Conservation (phyloP, 2,329 filamentous ascomycete species). For the Aspergillus sp. region DNA sequence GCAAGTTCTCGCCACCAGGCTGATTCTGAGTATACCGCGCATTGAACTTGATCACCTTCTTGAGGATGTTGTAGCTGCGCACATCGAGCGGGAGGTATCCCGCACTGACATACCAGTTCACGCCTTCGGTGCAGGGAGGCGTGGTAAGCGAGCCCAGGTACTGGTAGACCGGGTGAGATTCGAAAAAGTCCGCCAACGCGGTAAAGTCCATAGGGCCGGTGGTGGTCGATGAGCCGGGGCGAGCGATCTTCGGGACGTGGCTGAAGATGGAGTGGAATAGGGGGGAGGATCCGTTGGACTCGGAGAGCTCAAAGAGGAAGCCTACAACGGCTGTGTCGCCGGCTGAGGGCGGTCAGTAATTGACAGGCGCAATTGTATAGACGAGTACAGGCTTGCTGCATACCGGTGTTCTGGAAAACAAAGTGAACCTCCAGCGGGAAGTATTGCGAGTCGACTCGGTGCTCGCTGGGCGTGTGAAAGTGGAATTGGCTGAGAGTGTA, state of each 20-base stretch:
- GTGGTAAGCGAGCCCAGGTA: conserved; percentile 62
- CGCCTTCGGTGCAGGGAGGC: conserved; percentile 58
- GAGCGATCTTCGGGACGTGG: conserved; percentile 38
- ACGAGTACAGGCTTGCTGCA: conserved; percentile 9
- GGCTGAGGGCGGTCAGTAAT: conserved; percentile 3
- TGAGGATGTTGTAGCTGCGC: conserved; percentile 51
- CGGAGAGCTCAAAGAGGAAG: conserved; percentile 42
- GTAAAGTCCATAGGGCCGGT: conserved; percentile 45
- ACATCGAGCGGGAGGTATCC: conserved; percentile 49
- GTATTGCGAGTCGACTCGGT: conserved; percentile 50
- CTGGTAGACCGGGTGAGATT: conserved; percentile 41
- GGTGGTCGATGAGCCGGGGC: conserved; percentile 37
- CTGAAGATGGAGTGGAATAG: conserved; percentile 50
- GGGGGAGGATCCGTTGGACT: conserved; percentile 33
- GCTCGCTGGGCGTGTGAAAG: conserved; percentile 61
- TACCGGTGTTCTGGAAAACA: conserved; percentile 53
- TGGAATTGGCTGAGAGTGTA: conserved; percentile 56
- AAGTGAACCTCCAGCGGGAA: conserved; percentile 58
- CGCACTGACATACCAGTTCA: conserved; percentile 43
- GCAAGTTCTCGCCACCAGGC: conserved; percentile 46
- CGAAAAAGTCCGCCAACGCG: conserved; percentile 38
- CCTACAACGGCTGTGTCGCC: conserved; percentile 38
- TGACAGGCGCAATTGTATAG: too few relatives aligned
- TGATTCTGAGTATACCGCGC: conserved; percentile 53
- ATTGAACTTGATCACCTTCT: conserved; percentile 56